Evolutionary conservation across 768 basidiomycete species (phyloP).

Genomic region (Dacryopinax spathularia): DNA sequence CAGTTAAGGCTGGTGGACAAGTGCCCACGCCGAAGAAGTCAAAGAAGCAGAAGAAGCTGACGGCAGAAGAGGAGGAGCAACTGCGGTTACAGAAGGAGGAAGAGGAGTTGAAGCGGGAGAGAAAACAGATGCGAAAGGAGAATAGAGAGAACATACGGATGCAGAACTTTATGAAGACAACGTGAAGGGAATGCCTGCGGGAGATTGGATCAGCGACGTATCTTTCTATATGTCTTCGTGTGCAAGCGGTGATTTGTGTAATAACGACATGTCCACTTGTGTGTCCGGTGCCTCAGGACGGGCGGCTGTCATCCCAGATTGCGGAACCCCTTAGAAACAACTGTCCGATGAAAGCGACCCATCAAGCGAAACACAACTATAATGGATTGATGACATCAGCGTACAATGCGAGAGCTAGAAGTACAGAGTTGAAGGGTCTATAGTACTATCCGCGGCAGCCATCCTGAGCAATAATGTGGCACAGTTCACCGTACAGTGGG

Average conservation of each 20-base stretch:
- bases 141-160: slow-evolving; percentile 64
- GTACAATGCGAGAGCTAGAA: not conserved
- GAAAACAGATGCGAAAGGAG: slow-evolving; percentile 37
- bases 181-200: not conserved
- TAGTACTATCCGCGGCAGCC: no score
- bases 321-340: no score
- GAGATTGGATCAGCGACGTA: no score
- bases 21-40: slow-evolving; percentile 5
- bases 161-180: slow-evolving; percentile 68
- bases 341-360: no score
- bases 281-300: not conserved
- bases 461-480: no score
- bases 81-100: not conserved
- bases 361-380: not conserved
- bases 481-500: no score
- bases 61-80: not conserved
- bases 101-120: slow-evolving; percentile 31
- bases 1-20: slow-evolving; percentile 3
- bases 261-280: not conserved
- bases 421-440: no score
- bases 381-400: not conserved
- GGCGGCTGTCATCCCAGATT: no score
- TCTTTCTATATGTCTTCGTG: no score
- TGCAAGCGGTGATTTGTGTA: no score
- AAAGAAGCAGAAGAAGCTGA: not conserved